A percentile compares a stretch with the other conserved stretches of the same genome.
Evolutionary conservation across 2,329 filamentous ascomycete species (phyloP).

Genomic region (Fusarium euwallaceae): DNA sequence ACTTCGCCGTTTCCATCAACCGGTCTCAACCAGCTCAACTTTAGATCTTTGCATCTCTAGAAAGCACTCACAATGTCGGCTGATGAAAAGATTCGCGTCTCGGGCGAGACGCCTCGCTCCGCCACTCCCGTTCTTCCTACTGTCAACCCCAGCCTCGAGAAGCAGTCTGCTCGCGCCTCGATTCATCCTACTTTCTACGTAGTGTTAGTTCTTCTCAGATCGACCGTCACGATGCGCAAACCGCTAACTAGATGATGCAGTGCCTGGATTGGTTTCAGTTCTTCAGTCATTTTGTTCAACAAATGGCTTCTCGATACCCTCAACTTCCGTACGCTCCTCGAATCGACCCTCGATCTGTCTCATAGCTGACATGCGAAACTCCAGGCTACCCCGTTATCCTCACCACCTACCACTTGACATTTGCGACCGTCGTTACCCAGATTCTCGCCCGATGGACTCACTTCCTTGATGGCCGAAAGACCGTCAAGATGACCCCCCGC

Average conservation of each 20-base stretch:
- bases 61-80: slow-evolving; percentile 62
- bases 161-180: slow-evolving; percentile 74
- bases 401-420: slow-evolving; percentile 95
- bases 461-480: slow-evolving; percentile 93
- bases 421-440: slow-evolving; percentile 95
- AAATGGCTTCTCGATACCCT: slow-evolving; percentile 95
- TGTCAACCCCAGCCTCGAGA: slow-evolving; percentile 81
- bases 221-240: slow-evolving; percentile 1
- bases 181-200: slow-evolving; percentile 92
- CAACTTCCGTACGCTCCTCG: slow-evolving; percentile 71
- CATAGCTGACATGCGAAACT: slow-evolving; percentile 31
- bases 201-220: slow-evolving; percentile 60
- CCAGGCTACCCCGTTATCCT: slow-evolving; percentile 82
- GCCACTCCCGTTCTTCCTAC: slow-evolving; percentile 80
- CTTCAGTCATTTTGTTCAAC: slow-evolving; percentile 98
- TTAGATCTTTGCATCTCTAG: slow-evolving; percentile 48
- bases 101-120: slow-evolving; percentile 78
- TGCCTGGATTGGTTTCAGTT: slow-evolving; percentile 92
- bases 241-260: slow-evolving; percentile 60
- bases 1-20: slow-evolving; percentile 36
- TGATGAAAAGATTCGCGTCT: slow-evolving; percentile 87
- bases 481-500: slow-evolving; percentile 95
- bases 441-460: slow-evolving; percentile 89
- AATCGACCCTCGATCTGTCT: slow-evolving; percentile 7
- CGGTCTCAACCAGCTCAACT: slow-evolving; percentile 25